Base-by-base conservation (phyloP, 352 stramenopile species). In the Globisporangium mamillatum region DNA sequence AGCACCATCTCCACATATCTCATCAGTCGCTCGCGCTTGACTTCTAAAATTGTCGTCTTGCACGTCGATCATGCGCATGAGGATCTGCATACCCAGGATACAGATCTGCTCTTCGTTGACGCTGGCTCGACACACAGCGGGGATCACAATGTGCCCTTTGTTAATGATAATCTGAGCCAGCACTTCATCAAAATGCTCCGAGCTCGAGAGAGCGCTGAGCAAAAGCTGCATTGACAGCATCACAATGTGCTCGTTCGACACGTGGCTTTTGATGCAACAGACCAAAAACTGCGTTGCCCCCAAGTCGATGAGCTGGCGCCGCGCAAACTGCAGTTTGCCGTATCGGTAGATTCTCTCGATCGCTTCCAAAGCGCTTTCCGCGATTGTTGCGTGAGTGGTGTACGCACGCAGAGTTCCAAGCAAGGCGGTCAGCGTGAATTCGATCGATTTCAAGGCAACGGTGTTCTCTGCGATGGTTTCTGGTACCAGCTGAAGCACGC, bases 11-110 rank as follows among this genome's bases (percentile, higher is more conserved):
- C 24, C 34, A 22, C 36, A 25, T 54, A 9, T n/a, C 0, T 18
- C 22, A 20, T 10, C 24, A 41, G 25, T 9, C 24, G 7, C 7
- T 7, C 44, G 10, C 4, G 4, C 4, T 22, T 38, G 20, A 4
- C 46, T 12, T n/a, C 36, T 22, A 38, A 66, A 55, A n/a, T n/a
- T 66, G 60, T 12, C 46, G 22, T 59, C 60, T 14, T 66, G 60
- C 5, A 59, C 60, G 29, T 59, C 60, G 20, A 66, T 46, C 60
- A 66, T 48, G 44, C 60, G 46, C 60, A 59, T 66, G 27, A 66
- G 60, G 7, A 56, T 66, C 29, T 66, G 46, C 27, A 34, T 59
- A 5, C 44, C 60, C 14, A 66, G 27, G 7, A 52, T 50, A 10
- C 46, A 66, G 16, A 66, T 66, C 14, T 56, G 41, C 29, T 66